Evolutionary conservation across 2,329 filamentous ascomycete genomes (phyloP), one percentile per base, ranked within the genome.

Genomic region (Ophiobolus disseminans): DNA sequence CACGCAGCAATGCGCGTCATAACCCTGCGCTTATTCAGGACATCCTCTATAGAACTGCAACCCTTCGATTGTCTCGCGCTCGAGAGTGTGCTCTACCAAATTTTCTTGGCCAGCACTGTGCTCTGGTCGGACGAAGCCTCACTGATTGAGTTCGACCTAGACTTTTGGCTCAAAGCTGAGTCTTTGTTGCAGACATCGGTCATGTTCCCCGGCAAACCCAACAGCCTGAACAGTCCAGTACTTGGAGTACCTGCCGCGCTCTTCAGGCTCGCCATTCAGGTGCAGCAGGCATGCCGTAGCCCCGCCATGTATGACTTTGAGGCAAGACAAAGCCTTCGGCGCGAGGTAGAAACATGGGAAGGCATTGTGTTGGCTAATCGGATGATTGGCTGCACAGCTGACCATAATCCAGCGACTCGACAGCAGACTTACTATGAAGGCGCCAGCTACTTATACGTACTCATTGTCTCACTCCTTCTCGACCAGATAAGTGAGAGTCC

Each of bases 21-120:
- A 3, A 46, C 32, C 1, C 13, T 57, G 10, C 56, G 56, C 13
- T 40, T 56, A 20, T 54, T 54, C 32, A 17, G 48, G 4, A 21
- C 25, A 11, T 37, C 46, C 2, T 22, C 31, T 4, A 48, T 20
- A 9, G 48, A 52, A 9, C 28, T 35, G 5, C 42, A 28, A 4
- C 48, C 53, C 5, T 61, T 61, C 21, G 55, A 61, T 21, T 36
- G 48, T 11, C 22, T 61, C 4, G 53, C 55, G 7, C 40, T 58
- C n/a, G 55, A 61, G 42, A 55, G 52, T 25, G 56, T 62, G 9
- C 42, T 57, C 3, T 62, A 54, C 21, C 53, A 62, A 23, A 51
- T 56, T 19, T 62, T 62, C 16, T 48, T 59, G 3, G 50, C 48
- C 10, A 47, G 53, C 26, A 59, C 53, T 16, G 53, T 50, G 3